Percentiles rank a stretch among this genome's conserved stretches.
Conservation (phyloP, 2,329 filamentous ascomycete species). For the Stenocarpella maydis region DNA sequence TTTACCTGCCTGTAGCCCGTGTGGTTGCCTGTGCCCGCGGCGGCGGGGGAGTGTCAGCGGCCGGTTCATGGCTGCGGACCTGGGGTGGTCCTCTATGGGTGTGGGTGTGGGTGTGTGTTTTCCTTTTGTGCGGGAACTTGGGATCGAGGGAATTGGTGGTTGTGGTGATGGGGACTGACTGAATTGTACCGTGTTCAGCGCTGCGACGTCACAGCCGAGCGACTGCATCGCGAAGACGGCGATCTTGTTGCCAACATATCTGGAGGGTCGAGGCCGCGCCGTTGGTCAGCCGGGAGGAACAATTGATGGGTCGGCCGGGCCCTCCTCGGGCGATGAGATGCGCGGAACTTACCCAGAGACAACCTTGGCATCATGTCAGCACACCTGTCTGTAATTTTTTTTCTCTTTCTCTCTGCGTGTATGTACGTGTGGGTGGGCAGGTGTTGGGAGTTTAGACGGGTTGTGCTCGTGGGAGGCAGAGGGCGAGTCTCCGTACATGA, state of each 20-base stretch:
- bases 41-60: constrained; percentile 19
- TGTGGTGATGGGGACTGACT: constrained; percentile 65
- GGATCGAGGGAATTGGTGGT: background rate
- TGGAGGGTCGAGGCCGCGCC: constrained; percentile 48
- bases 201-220: constrained; percentile 90
- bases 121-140: background rate
- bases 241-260: constrained; percentile 98
- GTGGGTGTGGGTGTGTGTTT: background rate
- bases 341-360: constrained; percentile 51
- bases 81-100: no score
- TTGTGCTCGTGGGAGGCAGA: constrained; percentile 33
- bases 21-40: constrained; percentile 78
- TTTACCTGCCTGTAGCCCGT: constrained; percentile 90
- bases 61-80: background rate
- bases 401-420: constrained; percentile 56
- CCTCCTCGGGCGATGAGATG: background rate
- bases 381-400: constrained; percentile 13
- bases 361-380: constrained; percentile 46
- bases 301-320: background rate
- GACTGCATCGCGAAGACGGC: constrained; percentile 94
- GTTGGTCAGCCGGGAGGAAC: constrained; percentile 27
- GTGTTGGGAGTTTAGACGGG: constrained; percentile 41
- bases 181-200: constrained; percentile 96
- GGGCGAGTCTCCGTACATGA: constrained; percentile 73
- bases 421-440: constrained; percentile 36